Evolutionary conservation across 371 early-diverging fungal genomes (phyloP), one percentile per base, ranked within the genome.

Genomic region (Rhizopus stolonifer): DNA sequence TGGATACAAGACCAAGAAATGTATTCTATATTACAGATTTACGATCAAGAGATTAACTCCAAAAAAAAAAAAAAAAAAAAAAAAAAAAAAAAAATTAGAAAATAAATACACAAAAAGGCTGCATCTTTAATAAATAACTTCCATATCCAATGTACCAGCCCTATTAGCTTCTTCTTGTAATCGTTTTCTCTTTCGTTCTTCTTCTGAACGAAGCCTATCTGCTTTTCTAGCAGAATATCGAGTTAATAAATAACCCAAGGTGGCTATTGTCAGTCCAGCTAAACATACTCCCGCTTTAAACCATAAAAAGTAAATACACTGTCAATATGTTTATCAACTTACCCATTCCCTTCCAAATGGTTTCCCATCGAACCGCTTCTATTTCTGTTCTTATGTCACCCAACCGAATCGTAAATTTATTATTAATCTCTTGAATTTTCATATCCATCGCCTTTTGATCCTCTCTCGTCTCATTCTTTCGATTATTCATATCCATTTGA

Each of bases 401-500:
- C 21, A 92, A 50, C 17, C 80, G 68, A 4, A 94, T 80, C 49
- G 88, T 86, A 47, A 91, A 87, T 61, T 87, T 89, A 66, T 90
- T 92, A 49, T 91, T 86, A 58, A 94, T 82, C 46, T 91, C 92
- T 53, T 94, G 92, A 17, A 90, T 87, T 55, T 78, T 67, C 80
- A 93, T 81, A 61, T 94, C 94, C 58, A 87, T 82, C 15, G 71
- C 72, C 55, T 92, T 90, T 56, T 87, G 84, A 29, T 86, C 82
- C 46, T 91, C 92, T 26, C 86, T 72, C 1, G 84, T 81, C 42
- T 95, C 97, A 29, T 92, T 83, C 59, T 91, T 91, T 59, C 90
- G 85, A 58, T 88, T 89, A 64, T 93, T 94, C 74, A 96, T 65
- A 62, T 96, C 97, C 61, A 95, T 84, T 15, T 86, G 81, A 29